Evolutionary conservation across 1,284 basidiomycete species (phyloP).

Genomic region (Anthracocystis setariae): DNA sequence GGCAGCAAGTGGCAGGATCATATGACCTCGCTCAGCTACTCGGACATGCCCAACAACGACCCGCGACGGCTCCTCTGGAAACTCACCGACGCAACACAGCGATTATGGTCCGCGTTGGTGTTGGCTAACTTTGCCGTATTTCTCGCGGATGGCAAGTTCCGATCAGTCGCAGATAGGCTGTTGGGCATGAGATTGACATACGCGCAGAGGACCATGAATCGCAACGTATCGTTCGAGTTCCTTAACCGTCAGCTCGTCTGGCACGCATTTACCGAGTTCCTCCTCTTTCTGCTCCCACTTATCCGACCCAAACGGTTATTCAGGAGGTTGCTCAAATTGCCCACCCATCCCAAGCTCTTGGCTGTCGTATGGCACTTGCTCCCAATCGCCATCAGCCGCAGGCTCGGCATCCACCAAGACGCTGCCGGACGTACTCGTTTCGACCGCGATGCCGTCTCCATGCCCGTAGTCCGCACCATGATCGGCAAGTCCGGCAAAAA

Average conservation of each 20-base stretch:
- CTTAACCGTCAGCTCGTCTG: constrained; percentile 99
- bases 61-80: constrained; percentile 78
- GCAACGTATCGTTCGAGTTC: constrained; percentile 96
- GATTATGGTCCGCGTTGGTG: constrained; percentile 73
- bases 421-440: constrained; percentile 21
- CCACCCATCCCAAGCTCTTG: constrained; percentile 60
- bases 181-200: constrained; percentile 83
- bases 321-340: constrained; percentile 72
- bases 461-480: constrained; percentile 25
- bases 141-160: constrained; percentile 87
- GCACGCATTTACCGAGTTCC: constrained; percentile 98
- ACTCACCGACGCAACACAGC: constrained; percentile 77
- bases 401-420: constrained; percentile 51
- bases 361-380: constrained; percentile 60
- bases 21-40: constrained; percentile 86
- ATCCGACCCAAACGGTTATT: constrained; percentile 75
- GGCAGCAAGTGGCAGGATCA: constrained; percentile 78
- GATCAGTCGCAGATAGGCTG: constrained; percentile 83
- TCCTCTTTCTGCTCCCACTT: constrained; percentile 89
- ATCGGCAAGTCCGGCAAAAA: constrained; percentile 10
- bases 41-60: constrained; percentile 72
- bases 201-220: constrained; percentile 76
- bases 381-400: constrained; percentile 38
- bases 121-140: constrained; percentile 84
- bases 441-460: constrained; percentile 21